Base-by-base conservation (phyloP, 768 basidiomycete species). In the Boletus vermiculosoides region DNA sequence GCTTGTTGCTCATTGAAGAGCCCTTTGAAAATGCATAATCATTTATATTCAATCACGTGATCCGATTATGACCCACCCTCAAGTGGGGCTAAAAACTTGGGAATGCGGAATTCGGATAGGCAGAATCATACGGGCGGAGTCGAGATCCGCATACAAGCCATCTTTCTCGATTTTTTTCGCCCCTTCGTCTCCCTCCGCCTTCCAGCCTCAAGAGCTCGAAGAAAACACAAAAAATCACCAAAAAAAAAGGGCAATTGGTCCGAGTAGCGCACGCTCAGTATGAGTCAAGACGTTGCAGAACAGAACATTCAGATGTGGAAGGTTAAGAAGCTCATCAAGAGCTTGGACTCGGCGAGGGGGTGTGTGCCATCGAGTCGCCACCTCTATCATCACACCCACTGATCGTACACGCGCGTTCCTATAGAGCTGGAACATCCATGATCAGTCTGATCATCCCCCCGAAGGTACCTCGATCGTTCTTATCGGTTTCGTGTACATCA, bases 221-320 rank as follows among this genome's bases (percentile, higher is more conserved):
- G n/a, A 57, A 63, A 56, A 45, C 20, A 42, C 31, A 42, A 46
- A 47, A 55, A 57, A 58, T 15, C 37, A 3, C 10, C 4, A 25
- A 28, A 57, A 55, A 63, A 30, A 67, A 58, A 56, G 54, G 48
- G 54, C 40, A 47, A 34, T 57, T 16, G 16, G 49, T 54, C 45
- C 45, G 42, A 56, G 52, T 57, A 66, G 57, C n/a, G 15, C 50
- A 46, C 52, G 71, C 73, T 74, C 80, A 86, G 71, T 65, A 90
- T 90, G 88, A 88, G 83, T 80, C 87, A 87, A 77, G 90, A 91
- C 73, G 75, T 75, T 62, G 92, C 92, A 72, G 93, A 95, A 78
- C 91, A 94, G 78, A 95, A 94, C 72, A 95, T 94, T 71, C 91
- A 93, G 82, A 91, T 94, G 86, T 90, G 92, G 95, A 94, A 97